phyloP scores from a whole-genome alignment of 306 rosid genomes.

The Styphnolobium japonicum region DNA sequence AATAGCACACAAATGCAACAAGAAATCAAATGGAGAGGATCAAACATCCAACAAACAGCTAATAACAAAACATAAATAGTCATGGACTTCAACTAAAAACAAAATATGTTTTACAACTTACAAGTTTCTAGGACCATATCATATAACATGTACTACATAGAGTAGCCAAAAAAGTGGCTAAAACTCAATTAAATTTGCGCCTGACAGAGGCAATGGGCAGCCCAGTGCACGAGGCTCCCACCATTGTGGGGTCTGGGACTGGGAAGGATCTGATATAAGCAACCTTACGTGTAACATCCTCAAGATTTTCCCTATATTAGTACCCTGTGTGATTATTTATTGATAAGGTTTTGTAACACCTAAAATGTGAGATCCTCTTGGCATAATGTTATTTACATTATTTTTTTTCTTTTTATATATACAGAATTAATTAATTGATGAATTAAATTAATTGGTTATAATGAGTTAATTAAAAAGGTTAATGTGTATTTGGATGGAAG shows the following conservation, averaged over 20 bases:
- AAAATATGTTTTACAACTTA: neutral
- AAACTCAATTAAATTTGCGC: neutral
- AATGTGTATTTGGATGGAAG: too few relatives aligned
- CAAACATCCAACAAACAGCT: slow-evolving; percentile 1
- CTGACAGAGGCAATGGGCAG: neutral
- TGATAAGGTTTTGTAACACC: too few relatives aligned
- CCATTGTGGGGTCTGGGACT: neutral
- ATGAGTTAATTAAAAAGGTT: too few relatives aligned
- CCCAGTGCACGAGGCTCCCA: slow-evolving; percentile 7
- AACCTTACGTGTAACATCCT: too few relatives aligned
- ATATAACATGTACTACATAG: slow-evolving; percentile 1
- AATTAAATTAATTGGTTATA: too few relatives aligned
- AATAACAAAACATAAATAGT: slow-evolving; percentile 3
- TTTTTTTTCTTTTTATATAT: too few relatives aligned
- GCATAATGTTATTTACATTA: too few relatives aligned
- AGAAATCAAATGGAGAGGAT: slow-evolving; percentile 18
- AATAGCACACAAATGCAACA: slow-evolving; percentile 11
- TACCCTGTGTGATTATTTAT: too few relatives aligned
- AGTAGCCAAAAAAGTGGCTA: neutral
- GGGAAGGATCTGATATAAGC: neutral
- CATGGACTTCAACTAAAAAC: slow-evolving; percentile 12
- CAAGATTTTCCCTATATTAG: too few relatives aligned
- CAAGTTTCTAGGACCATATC: slow-evolving; percentile 14
- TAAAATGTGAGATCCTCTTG: too few relatives aligned
- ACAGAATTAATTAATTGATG: too few relatives aligned